These are phyloP conservation scores for Suhomyces sp. DNA, from an alignment of 805 yeast genomes.

Conservation along the genomic window DNA sequence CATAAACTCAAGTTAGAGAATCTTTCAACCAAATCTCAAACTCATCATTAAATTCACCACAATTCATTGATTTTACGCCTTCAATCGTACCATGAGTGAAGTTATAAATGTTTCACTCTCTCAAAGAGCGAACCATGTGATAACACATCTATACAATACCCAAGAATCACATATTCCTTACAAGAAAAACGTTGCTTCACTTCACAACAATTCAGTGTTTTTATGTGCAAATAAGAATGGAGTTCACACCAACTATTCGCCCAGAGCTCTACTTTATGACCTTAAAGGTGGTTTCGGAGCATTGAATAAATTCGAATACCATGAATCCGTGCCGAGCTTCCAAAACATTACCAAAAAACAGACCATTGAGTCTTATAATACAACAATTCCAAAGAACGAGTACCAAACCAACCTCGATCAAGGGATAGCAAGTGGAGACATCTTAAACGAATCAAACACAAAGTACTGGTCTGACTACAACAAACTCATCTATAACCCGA, in stretches of 20 bases:
- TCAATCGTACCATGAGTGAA: slow-evolving; percentile 5
- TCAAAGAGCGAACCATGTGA: slow-evolving; percentile 69
- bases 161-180: slow-evolving; percentile 71
- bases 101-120: slow-evolving; percentile 71
- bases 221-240: slow-evolving; percentile 17
- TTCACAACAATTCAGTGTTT: slow-evolving; percentile 46
- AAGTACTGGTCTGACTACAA: slow-evolving; percentile 81
- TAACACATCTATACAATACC: slow-evolving; percentile 76
- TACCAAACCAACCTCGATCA: slow-evolving; percentile 67
- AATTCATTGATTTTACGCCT: no score
- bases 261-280: slow-evolving; percentile 83
- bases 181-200: slow-evolving; percentile 42
- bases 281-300: slow-evolving; percentile 74
- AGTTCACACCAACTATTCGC: slow-evolving; percentile 55
- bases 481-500: slow-evolving; percentile 64
- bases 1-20: no score
- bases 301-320: slow-evolving; percentile 54
- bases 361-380: slow-evolving; percentile 7
- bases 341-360: slow-evolving; percentile 1
- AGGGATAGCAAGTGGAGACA: slow-evolving; percentile 23
- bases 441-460: slow-evolving; percentile 43
- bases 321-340: slow-evolving; percentile 15
- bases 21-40: no score
- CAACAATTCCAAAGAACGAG: slow-evolving; percentile 44
- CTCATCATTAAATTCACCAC: no score